Evolutionary conservation across 371 early-diverging fungal genomes (phyloP).

Genomic region (Smittium mucronatum): DNA sequence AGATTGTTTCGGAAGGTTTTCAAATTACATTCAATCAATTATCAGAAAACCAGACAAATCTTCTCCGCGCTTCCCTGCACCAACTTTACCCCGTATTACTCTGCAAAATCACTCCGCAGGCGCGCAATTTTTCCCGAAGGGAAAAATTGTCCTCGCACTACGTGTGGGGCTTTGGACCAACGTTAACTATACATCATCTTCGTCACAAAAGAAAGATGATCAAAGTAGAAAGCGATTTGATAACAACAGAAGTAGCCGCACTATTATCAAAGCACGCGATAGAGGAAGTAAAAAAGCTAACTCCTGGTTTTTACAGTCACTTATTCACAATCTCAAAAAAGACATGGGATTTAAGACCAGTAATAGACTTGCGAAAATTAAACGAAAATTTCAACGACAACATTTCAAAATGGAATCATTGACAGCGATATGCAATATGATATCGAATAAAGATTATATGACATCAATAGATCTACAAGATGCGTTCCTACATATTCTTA

Average conservation of each 20-base stretch:
- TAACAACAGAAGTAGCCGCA: neutral
- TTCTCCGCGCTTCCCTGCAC: neutral
- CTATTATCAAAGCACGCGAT: slow-evolving; percentile 5
- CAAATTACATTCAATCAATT: neutral
- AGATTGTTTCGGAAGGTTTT: neutral
- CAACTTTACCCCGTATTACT: neutral
- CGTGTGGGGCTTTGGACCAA: neutral
- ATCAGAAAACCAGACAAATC: neutral
- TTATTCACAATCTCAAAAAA: slow-evolving; percentile 12
- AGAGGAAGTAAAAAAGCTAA: neutral
- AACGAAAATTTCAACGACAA: slow-evolving; percentile 25
- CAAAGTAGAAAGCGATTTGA: neutral
- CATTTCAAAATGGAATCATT: slow-evolving; percentile 17
- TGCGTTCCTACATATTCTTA: slow-evolving; percentile 29
- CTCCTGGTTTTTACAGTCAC: neutral
- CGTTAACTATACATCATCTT: neutral
- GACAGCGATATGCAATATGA: slow-evolving; percentile 23
- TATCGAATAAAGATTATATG: slow-evolving; percentile 23
- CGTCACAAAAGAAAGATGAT: neutral
- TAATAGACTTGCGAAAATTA: slow-evolving; percentile 26
- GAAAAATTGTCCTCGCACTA: no score
- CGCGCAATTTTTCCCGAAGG: no score
- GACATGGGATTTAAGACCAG: slow-evolving; percentile 13
- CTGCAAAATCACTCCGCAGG: neutral
- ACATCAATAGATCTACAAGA: slow-evolving; percentile 28